Conservation (phyloP, 148 eudicot genomes). For the Persicaria tinctoria region DNA sequence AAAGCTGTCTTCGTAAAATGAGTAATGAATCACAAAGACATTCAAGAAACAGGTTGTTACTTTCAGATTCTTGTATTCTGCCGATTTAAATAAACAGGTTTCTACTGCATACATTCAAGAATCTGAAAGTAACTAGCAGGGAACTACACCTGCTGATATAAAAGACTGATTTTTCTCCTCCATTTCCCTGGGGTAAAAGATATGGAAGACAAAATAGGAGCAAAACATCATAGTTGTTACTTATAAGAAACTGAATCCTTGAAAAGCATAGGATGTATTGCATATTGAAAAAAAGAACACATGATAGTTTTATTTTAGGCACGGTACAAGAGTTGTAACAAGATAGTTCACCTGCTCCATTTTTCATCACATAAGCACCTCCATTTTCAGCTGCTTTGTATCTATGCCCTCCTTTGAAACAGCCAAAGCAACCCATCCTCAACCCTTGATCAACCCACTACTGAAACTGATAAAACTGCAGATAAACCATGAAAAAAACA, state of each 20-base stretch:
- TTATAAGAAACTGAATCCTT: neutral
- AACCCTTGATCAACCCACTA: neutral
- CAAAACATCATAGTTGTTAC: neutral
- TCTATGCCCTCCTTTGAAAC: constrained; percentile 8
- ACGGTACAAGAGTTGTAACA: neutral
- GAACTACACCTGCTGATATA: neutral
- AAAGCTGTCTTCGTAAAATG: too few relatives aligned
- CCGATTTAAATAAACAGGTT: neutral
- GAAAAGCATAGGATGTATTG: neutral
- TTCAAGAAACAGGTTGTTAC: too few relatives aligned
- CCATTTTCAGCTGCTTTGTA: constrained; percentile 10
- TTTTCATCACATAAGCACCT: constrained; percentile 7
- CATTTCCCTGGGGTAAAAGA: neutral
- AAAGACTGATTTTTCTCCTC: neutral
- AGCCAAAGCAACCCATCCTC: constrained; percentile 12
- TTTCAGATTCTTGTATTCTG: neutral
- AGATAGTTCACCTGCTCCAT: neutral
- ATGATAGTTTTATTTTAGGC: neutral
- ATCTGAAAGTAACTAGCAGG: neutral
- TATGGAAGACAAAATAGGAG: neutral
- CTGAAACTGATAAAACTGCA: neutral
- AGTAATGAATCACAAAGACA: too few relatives aligned
- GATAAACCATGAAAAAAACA: neutral
- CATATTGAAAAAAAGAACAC: neutral
- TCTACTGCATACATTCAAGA: neutral